Conservation (phyloP, 2,329 filamentous ascomycete species). For the Aspergillus neoniger region DNA sequence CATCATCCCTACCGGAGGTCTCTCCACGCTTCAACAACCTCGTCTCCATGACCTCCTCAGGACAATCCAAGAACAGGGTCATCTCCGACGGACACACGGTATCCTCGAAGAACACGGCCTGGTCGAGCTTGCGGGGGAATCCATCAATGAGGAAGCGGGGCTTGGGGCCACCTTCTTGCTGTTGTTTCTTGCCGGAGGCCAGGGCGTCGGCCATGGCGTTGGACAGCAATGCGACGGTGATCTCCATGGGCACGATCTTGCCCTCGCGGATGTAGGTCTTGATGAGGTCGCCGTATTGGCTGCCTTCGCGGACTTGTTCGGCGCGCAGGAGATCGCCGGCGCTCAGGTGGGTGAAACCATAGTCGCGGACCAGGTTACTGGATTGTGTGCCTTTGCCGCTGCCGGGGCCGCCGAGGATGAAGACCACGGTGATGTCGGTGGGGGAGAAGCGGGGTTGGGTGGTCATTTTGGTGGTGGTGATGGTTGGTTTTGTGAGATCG, state of each 20-base stretch:
- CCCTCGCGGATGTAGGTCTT: constrained; percentile 91
- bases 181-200: background rate
- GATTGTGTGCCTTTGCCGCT: constrained; percentile 98
- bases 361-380: constrained; percentile 79
- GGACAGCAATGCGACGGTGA: constrained; percentile 89
- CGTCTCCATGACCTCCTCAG: constrained; percentile 83
- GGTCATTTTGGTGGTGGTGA: constrained; percentile 27
- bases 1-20: constrained; percentile 87
- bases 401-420: constrained; percentile 93
- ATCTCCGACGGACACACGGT: constrained; percentile 79
- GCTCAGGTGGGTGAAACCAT: constrained; percentile 89
- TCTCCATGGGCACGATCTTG: constrained; percentile 97
- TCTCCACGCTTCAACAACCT: constrained; percentile 85
- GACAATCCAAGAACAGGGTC: constrained; percentile 92
- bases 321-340: constrained; percentile 91
- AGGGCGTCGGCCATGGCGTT: constrained; percentile 73
- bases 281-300: constrained; percentile 90
- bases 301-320: constrained; percentile 84
- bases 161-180: constrained; percentile 39
- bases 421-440: constrained; percentile 84
- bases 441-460: constrained; percentile 70
- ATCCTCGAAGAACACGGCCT: constrained; percentile 91
- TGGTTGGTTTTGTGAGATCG: background rate
- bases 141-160: constrained; percentile 76
- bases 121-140: constrained; percentile 96